Evolutionary conservation across 2,329 filamentous ascomycete genomes (phyloP).

Genomic region (Stenocarpella maydis): DNA sequence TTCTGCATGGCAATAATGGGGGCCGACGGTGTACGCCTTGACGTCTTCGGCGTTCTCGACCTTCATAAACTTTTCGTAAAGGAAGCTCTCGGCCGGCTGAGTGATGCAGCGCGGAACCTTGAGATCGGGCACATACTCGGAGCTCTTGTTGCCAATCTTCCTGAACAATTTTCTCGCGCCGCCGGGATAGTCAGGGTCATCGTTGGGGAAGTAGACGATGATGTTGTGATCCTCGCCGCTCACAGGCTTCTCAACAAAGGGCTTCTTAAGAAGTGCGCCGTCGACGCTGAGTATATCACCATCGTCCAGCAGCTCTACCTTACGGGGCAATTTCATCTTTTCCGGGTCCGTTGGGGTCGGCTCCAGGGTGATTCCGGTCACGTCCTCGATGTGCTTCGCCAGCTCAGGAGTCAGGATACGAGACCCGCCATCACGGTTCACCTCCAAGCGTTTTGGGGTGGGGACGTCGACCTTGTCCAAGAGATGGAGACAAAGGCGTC

Average conservation of each 20-base stretch:
- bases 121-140: slow-evolving; percentile 85
- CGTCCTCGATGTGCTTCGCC: slow-evolving; percentile 78
- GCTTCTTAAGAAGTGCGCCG: slow-evolving; percentile 82
- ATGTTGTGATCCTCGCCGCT: slow-evolving; percentile 99
- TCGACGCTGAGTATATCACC: slow-evolving; percentile 90
- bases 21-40: slow-evolving; percentile 96
- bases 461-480: slow-evolving; percentile 90
- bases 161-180: slow-evolving; percentile 92
- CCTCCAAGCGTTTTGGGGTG: slow-evolving; percentile 87
- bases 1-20: slow-evolving; percentile 93
- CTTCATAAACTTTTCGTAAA: slow-evolving; percentile 96
- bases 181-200: slow-evolving; percentile 71
- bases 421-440: slow-evolving; percentile 92
- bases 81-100: slow-evolving; percentile 83
- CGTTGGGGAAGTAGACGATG: slow-evolving; percentile 93
- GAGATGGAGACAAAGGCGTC: slow-evolving; percentile 86
- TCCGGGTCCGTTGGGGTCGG: slow-evolving; percentile 71
- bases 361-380: slow-evolving; percentile 79
- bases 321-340: slow-evolving; percentile 65
- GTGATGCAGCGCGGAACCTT: slow-evolving; percentile 81
- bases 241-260: slow-evolving; percentile 98
- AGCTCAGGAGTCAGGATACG: slow-evolving; percentile 80
- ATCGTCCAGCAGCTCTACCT: slow-evolving; percentile 87
- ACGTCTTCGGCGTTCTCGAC: slow-evolving; percentile 98
- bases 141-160: slow-evolving; percentile 99